Conservation (phyloP, 2,329 filamentous ascomycete genomes). For the Pleurostoma richardsiae region DNA sequence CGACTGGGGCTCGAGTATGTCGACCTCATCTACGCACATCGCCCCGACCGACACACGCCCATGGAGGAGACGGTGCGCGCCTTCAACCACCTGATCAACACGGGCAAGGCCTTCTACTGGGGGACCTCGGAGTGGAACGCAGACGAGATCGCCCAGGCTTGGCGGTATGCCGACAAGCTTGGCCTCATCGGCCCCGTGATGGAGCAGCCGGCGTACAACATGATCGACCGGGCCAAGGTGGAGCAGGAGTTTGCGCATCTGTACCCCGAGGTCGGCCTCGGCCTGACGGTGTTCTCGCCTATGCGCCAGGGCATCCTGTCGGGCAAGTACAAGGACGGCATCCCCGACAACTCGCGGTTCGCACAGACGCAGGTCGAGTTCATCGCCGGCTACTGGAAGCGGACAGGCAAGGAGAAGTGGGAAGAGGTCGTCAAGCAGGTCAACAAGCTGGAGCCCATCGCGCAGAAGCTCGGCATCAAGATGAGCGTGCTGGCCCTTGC, state of each 20-base stretch:
- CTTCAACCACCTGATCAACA: constrained; percentile 66
- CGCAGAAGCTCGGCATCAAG: constrained; percentile 58
- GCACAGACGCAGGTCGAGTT: constrained; percentile 51
- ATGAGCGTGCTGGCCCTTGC: constrained; percentile 51
- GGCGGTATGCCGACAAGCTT: constrained; percentile 53
- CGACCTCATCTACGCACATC: constrained; percentile 65
- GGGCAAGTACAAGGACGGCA: constrained; percentile 61
- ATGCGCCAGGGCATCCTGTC: constrained; percentile 53
- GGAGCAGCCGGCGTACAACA: constrained; percentile 66
- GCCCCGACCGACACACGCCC: constrained; percentile 61
- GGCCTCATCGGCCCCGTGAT: constrained; percentile 58
- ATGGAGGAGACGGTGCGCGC: constrained; percentile 68
- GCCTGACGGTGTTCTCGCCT: constrained; percentile 55
- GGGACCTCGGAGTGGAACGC: constrained; percentile 67
- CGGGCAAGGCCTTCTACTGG: constrained; percentile 67
- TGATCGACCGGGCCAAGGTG: constrained; percentile 55
- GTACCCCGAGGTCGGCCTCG: constrained; percentile 53
- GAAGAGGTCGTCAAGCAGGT: constrained; percentile 50
- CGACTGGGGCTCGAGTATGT: constrained; percentile 57
- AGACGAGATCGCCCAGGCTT: constrained; percentile 62
- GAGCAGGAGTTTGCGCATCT: constrained; percentile 59
- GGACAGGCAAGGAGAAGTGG: constrained; percentile 49
- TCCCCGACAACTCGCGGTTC: constrained; percentile 56
- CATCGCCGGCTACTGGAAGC: constrained; percentile 47
- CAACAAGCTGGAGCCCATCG: constrained; percentile 55